Evolutionary conservation across 2,329 filamentous ascomycete genomes (phyloP), one percentile per base, ranked within the genome.

Genomic region (Pseudophaeomoniella oleicola): DNA sequence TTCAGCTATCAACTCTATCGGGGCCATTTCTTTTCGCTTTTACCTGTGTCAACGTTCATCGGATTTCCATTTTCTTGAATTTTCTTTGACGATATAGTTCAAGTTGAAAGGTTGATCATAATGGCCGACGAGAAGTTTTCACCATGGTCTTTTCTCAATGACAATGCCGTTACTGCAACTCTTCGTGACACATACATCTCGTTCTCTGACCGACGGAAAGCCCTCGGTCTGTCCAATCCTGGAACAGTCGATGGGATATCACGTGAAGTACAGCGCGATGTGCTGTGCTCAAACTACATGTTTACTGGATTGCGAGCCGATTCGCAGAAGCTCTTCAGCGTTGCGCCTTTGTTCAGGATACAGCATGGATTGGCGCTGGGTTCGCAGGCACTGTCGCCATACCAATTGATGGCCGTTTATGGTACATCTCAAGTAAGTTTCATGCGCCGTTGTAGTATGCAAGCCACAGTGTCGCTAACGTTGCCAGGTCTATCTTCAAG

Each of bases 361-460:
- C 94, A 88, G 46, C 90, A 98, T 66, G 84, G 90, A 50, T 90
- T 98, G 60, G 81, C 88, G 38, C 84, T 94, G 75, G 88, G 90
- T 50, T 74, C 73, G 31, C 85, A 94, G 63, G 78, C 81, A 48
- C 70, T 93, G 59, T 87, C 87, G 57, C 90, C 90, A 27, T 98
- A 98, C 64, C 85, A 84, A 38, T 94, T 96, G 64, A 84, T 86
- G 48, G 84, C 83, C 46, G 75, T 98, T 54, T 94, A 90, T 58
- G 90, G 90, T 49, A 94, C 83, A 47, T 81, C 81, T 62, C 88
- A 85, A 71, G 88, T 94, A 63, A 50, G 72, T 67, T 39, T 16
- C 17, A 14, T 17, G 16, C 32, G 5, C 13, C 2, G 29, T 37
- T 40, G 37, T 39, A 22, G 30, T 16, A 33, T 44, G 14, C 19